Evolutionary conservation across 2,329 filamentous ascomycete genomes (phyloP).

Genomic region (Arthroderma uncinatum): DNA sequence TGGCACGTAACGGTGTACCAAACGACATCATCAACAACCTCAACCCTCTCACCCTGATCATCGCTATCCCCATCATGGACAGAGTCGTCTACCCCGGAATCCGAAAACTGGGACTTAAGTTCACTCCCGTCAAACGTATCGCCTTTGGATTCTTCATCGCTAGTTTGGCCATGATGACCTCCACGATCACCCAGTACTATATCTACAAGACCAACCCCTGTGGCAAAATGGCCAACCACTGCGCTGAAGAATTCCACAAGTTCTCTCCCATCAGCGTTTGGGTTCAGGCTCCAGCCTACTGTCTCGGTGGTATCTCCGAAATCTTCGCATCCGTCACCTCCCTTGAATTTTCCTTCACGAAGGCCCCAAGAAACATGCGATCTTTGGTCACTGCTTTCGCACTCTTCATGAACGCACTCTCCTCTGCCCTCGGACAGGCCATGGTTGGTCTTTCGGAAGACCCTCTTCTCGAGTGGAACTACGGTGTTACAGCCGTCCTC

Average conservation of each 20-base stretch:
- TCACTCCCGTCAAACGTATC: conserved; percentile 46
- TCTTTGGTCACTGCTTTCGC: conserved; percentile 60
- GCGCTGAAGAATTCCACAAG: conserved; percentile 32
- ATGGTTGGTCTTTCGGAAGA: conserved; percentile 52
- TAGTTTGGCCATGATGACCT: conserved; percentile 39
- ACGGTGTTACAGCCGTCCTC: conserved; percentile 51
- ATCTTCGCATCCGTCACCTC: conserved; percentile 50
- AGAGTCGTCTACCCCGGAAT: conserved; percentile 42
- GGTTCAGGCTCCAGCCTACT: conserved; percentile 40
- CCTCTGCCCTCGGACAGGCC: conserved; percentile 59
- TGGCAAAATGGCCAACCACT: conserved; percentile 45
- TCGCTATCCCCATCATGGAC: conserved; percentile 46
- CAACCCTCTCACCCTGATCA: conserved; percentile 43
- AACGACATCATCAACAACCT: conserved; percentile 48
- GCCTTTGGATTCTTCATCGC: conserved; percentile 41
- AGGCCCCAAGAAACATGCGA: conserved; percentile 70
- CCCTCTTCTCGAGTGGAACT: conserved; percentile 62
- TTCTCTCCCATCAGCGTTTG: conserved; percentile 55
- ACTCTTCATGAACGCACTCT: conserved; percentile 60
- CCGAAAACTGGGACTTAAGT: conserved; percentile 37
- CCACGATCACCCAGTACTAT: conserved; percentile 40
- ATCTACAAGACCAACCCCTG: conserved; percentile 53
- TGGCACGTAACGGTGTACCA: conserved; percentile 42
- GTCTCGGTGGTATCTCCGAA: conserved; percentile 47
- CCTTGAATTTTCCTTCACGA: conserved; percentile 66